A percentile compares a stretch with the other conserved stretches of the same genome.
Conservation (phyloP, 352 stramenopile genomes). For the Salisapilia sapeloensis region DNA sequence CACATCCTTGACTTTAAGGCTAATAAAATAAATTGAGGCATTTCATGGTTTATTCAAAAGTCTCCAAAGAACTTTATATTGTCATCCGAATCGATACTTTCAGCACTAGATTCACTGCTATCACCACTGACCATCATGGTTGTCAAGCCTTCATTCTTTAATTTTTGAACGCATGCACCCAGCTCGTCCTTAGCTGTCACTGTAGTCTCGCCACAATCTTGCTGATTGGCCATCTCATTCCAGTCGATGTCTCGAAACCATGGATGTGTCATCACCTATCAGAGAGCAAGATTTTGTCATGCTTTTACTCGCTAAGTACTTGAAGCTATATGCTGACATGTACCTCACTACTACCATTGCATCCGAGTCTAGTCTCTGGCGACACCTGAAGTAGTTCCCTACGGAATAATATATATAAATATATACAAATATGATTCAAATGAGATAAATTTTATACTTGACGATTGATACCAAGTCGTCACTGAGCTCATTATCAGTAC, state of each 20-base stretch:
- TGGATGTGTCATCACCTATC: conserved; percentile 31
- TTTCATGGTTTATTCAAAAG: conserved; percentile 16
- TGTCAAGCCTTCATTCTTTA: too few relatives aligned
- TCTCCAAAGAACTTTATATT: conserved; percentile 52
- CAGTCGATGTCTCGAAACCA: conserved; percentile 52
- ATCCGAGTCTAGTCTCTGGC: conserved; percentile 21
- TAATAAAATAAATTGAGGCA: background rate
- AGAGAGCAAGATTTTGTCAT: background rate
- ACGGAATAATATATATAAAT: too few relatives aligned
- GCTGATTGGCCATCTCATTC: conserved; percentile 11
- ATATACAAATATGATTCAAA: background rate
- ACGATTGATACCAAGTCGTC: too few relatives aligned
- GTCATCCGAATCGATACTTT: conserved; percentile 52
- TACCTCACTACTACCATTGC: conserved; percentile 12
- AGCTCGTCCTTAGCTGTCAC: too few relatives aligned
- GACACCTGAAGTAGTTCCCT: conserved; percentile 11
- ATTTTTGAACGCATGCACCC: too few relatives aligned
- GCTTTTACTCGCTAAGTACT: too few relatives aligned
- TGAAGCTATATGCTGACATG: too few relatives aligned
- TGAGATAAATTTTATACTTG: background rate
- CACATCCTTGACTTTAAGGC: background rate
- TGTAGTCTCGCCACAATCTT: too few relatives aligned
- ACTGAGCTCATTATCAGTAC: too few relatives aligned
- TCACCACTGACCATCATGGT: too few relatives aligned
- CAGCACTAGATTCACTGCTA: conserved; percentile 59